phyloP scores from a whole-genome alignment of 1,139 yeast genomes.

The Pichia sp. region DNA sequence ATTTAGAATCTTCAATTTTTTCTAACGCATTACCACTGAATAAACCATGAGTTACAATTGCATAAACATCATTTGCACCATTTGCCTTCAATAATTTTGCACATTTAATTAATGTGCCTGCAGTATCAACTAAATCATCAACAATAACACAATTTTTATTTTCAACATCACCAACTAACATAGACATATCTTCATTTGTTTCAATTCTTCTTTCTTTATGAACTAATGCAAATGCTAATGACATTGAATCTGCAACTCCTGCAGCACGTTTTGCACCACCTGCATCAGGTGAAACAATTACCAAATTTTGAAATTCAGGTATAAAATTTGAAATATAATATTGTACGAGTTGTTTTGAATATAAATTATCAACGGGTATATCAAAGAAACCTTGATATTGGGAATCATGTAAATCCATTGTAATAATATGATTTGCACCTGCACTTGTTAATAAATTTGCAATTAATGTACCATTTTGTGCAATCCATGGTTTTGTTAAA shows the following conservation, averaged over 20 bases:
- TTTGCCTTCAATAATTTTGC: slow-evolving; percentile 87
- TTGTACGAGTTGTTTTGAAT: slow-evolving; percentile 77
- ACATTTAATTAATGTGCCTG: slow-evolving; percentile 86
- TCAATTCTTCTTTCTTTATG: slow-evolving; percentile 85
- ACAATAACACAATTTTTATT: slow-evolving; percentile 78
- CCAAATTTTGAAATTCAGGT: slow-evolving; percentile 70
- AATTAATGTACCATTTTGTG: slow-evolving; percentile 88
- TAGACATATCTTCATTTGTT: slow-evolving; percentile 27
- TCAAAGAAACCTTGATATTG: slow-evolving; percentile 93
- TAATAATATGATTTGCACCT: slow-evolving; percentile 93
- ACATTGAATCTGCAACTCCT: slow-evolving; percentile 83
- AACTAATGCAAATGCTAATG: slow-evolving; percentile 86
- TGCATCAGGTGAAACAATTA: slow-evolving; percentile 90
- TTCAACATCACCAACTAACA: slow-evolving; percentile 90
- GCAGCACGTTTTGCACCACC: slow-evolving; percentile 98
- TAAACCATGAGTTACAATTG: slow-evolving; percentile 86
- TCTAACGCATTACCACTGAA: slow-evolving; percentile 87
- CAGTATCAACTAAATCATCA: slow-evolving; percentile 93
- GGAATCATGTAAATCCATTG: slow-evolving; percentile 96
- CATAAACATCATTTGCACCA: slow-evolving; percentile 83
- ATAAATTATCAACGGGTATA: slow-evolving; percentile 86
- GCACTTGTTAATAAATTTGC: slow-evolving; percentile 87
- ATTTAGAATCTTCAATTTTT: slow-evolving; percentile 52
- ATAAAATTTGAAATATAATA: slow-evolving; percentile 70
- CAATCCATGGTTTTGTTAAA: slow-evolving; percentile 81